Base-by-base conservation (phyloP, 164 flowering plant genomes). In the Chloranthus sessilifolius region DNA sequence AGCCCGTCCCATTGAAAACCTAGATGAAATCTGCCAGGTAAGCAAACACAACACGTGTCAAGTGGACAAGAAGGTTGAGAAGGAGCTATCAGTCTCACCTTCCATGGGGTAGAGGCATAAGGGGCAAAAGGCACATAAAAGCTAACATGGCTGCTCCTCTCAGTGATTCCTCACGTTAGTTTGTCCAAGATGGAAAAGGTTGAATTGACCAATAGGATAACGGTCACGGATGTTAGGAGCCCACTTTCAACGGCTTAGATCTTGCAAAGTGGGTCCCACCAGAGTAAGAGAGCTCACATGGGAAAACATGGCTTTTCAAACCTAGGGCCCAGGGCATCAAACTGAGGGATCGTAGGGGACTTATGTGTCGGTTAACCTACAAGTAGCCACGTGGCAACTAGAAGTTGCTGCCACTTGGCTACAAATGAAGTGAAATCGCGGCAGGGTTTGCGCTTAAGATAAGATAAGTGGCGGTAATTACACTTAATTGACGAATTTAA, bases 251-350 rank as follows among this genome's bases (percentile, higher is more conserved):
- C 20, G 42, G 56, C 24, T 43, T 2, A 42, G 12, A 37, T 27
- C 14, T 11, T 6, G 22, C 16, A 36, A 31, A 10, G 19, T 4
- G 45, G 52, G 60, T n/a, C 27, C 52, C 33, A 48, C 16, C 3
- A 27, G 31, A 35, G 22, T 9, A 14, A 25, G 20, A 43, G 58
- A 53, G 46, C 64, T 28, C 64, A 60, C 64, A 60, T 60, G 64
- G 52, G 52, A 37, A 40, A 60, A 60, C 58, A 23, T 60, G 64
- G 30, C 20, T 29, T 35, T 27, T 21, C 31, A 37, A 1, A 12
- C n/a, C 1, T 2, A 10, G 0, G 12, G 24, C 22, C 26, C 44
- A 56, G 9, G 54, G 47, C 61, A 57, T 15, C 40, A 45, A 16
- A 17, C 9, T 24, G 15, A 52, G 10, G 34, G 33, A 52, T 38